These are phyloP conservation scores for Vitis rupestris DNA, from an alignment of 164 flowering plant species.

Conservation along the genomic window DNA sequence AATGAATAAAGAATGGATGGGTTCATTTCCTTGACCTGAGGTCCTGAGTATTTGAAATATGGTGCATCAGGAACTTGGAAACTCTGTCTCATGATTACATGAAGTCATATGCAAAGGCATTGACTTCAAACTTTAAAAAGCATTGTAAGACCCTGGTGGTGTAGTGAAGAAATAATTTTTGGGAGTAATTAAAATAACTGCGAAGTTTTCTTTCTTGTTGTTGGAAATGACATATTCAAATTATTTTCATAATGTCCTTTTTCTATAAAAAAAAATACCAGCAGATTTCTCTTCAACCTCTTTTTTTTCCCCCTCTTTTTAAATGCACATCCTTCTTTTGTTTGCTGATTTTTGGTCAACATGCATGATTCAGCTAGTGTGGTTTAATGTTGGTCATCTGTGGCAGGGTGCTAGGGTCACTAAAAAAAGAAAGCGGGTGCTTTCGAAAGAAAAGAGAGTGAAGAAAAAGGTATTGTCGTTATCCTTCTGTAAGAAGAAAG, in stretches of 20 bases:
- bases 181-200: background rate
- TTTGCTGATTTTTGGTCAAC: constrained; percentile 3
- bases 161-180: background rate
- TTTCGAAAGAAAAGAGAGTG: constrained; percentile 35
- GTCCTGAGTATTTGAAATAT: background rate
- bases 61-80: background rate
- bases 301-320: background rate
- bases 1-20: background rate
- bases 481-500: background rate
- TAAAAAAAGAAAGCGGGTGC: constrained; percentile 47
- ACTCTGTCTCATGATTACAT: background rate
- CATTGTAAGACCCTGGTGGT: background rate
- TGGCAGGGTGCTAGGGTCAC: constrained; percentile 28
- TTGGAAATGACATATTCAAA: background rate
- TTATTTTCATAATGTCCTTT: background rate
- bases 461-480: constrained; percentile 47
- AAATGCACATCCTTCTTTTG: background rate
- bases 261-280: background rate
- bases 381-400: constrained; percentile 7
- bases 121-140: background rate
- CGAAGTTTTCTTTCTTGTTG: background rate
- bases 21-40: background rate
- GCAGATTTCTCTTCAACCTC: background rate
- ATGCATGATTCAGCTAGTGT: background rate
- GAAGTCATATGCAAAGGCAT: no score